These are phyloP conservation scores for Pythium biforme DNA, from an alignment of 352 stramenopile species.

Conservation along the genomic window DNA sequence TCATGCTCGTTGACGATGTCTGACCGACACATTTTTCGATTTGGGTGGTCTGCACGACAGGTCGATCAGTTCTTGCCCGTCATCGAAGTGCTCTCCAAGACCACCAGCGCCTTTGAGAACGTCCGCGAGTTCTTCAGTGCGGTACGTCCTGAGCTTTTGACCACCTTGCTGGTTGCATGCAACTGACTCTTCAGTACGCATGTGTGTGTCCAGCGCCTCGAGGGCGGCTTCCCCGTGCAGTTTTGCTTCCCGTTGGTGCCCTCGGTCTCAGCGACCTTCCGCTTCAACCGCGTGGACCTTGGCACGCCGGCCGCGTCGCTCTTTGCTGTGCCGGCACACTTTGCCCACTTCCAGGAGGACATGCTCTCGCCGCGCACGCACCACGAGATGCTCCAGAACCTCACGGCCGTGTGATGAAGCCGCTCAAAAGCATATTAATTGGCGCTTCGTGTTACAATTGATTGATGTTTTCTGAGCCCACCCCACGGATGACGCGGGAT, in stretches of 20 bases:
- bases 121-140: conserved; percentile 58
- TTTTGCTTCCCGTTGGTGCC: conserved; percentile 69
- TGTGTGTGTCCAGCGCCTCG: conserved; percentile 31
- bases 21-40: not conserved
- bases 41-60: conserved; percentile 22
- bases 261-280: conserved; percentile 59
- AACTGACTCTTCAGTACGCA: not conserved
- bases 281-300: conserved; percentile 51
- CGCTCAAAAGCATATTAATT: not conserved
- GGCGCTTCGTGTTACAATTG: not conserved
- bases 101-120: conserved; percentile 59
- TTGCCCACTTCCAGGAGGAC: conserved; percentile 37
- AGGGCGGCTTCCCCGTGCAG: conserved; percentile 64
- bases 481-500: not conserved
- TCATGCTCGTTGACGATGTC: not conserved
- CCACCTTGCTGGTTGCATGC: not conserved
- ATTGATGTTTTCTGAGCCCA: too few species aligned
- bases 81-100: conserved; percentile 69
- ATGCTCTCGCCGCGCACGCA: conserved; percentile 55
- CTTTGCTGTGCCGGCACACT: conserved; percentile 40
- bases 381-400: conserved; percentile 57
- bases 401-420: conserved; percentile 36
- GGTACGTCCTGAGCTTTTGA: conserved; percentile 30
- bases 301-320: conserved; percentile 28
- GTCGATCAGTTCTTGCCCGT: conserved; percentile 59